Evolutionary conservation across 148 eudicot species (phyloP), one percentile per base, ranked within the genome.

Genomic region (Rhododendron simsii): DNA sequence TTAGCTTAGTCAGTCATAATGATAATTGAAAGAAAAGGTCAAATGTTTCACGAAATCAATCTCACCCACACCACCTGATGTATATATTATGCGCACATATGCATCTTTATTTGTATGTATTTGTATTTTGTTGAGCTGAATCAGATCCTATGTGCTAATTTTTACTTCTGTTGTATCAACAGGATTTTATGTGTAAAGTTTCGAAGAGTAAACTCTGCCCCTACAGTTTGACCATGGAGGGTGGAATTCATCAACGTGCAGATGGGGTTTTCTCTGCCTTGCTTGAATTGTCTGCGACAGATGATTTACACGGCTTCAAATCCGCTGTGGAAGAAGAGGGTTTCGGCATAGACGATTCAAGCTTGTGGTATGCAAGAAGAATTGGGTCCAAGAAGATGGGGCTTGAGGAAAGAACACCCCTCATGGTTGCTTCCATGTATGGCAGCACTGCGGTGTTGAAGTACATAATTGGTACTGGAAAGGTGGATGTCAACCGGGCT

Each of bases 201-300:
- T 85, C 92, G 21, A 91, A 90, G 81, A 81, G 81, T 44, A 84
- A 88, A 44, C 87, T 78, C 50, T 51, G 78, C 84, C 23, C 90
- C 87, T 73, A 16, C 67, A 71, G 83, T 78, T 35, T 88, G 89
- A 86, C 81, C 63, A 91, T 91, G 87, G 93, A 92, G 76, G 85
- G 78, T 86, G 84, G 77, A 85, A 81, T 76, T 80, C 87, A 59
- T 20, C 79, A 87, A 45, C 65, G 85, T 9, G 80, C 77, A 79
- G 87, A 85, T 65, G 85, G 83, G 33, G 30, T 75, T 76, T 73
- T 69, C 61, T 90, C 98, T 9, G 84, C 88, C 69, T 39, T 95
- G 86, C 99, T 96, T 7, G 98, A 96, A 85, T 88, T 94, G 0
- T 91, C 99, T 1, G 99, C 99, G 20, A 48, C 89, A 0, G 96